Percentiles rank a stretch among this genome's conserved stretches.
These are phyloP conservation scores for Cubamyces lactineus DNA, from an alignment of 768 basidiomycete species.

Conservation along the genomic window DNA sequence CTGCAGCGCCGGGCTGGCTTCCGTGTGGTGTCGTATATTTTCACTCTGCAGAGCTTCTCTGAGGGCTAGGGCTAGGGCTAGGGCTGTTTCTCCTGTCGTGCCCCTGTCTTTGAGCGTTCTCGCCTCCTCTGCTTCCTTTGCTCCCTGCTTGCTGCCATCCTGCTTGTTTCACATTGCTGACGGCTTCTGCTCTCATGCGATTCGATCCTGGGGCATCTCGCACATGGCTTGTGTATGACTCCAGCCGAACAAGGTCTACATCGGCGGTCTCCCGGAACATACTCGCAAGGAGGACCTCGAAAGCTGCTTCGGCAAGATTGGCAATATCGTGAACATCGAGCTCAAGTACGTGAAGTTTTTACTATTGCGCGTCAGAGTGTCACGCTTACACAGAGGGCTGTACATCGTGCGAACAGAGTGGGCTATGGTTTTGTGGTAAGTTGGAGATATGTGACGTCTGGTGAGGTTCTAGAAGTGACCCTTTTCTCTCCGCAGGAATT, in stretches of 20 bases:
- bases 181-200: conserved; percentile 22
- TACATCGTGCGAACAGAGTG: conserved; percentile 49
- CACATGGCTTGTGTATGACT: conserved; percentile 56
- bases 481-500: conserved; percentile 64
- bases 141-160: conserved; percentile 22
- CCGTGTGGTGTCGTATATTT: background rate
- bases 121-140: conserved; percentile 7
- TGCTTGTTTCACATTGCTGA: conserved; percentile 19
- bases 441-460: conserved; percentile 15
- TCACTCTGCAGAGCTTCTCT: conserved; percentile 16
- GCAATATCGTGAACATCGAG: conserved; percentile 74
- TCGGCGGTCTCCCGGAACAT: conserved; percentile 86
- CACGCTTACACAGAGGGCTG: conserved; percentile 24
- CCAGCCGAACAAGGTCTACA: conserved; percentile 94
- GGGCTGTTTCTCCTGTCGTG: conserved; percentile 5
- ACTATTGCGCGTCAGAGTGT: background rate
- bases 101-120: conserved; percentile 9
- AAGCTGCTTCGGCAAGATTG: conserved; percentile 86
- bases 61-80: conserved; percentile 10
- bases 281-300: conserved; percentile 85
- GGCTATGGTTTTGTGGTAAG: conserved; percentile 92
- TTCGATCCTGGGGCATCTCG: conserved; percentile 38
- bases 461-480: background rate
- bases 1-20: conserved; percentile 1
- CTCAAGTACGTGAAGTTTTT: conserved; percentile 65